A percentile compares a stretch with the other conserved stretches of the same genome.
These are phyloP conservation scores for Nemania abortiva DNA, from an alignment of 2,329 filamentous ascomycete species.

Conservation along the genomic window DNA sequence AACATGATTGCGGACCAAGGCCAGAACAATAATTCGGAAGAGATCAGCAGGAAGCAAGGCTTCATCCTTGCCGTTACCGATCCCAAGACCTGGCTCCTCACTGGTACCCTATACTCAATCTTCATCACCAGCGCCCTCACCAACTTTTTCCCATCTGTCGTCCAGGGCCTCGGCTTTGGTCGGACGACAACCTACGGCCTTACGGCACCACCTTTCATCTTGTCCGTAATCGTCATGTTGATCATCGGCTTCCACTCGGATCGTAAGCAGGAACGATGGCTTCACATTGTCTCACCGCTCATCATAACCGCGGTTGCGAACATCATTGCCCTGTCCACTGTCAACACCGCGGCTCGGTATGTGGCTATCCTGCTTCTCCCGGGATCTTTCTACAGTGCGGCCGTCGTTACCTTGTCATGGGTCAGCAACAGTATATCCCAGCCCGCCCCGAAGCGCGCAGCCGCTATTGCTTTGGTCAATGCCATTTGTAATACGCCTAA, in stretches of 20 bases:
- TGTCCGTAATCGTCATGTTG: slow-evolving; percentile 51
- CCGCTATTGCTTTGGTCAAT: slow-evolving; percentile 49
- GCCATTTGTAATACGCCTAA: slow-evolving; percentile 50
- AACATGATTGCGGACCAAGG: slow-evolving; percentile 42
- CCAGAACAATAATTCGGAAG: slow-evolving; percentile 43
- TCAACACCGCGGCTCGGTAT: slow-evolving; percentile 56
- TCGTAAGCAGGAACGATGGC: slow-evolving; percentile 46
- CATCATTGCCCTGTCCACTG: slow-evolving; percentile 51
- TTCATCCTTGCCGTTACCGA: slow-evolving; percentile 51
- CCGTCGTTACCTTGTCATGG: slow-evolving; percentile 49
- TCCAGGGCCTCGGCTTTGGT: slow-evolving; percentile 60
- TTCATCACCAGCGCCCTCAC: slow-evolving; percentile 50
- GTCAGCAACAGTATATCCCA: slow-evolving; percentile 46
- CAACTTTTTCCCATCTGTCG: slow-evolving; percentile 53
- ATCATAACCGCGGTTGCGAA: slow-evolving; percentile 47
- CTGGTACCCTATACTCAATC: slow-evolving; percentile 50
- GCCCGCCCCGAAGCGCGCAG: slow-evolving; percentile 43
- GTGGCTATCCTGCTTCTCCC: slow-evolving; percentile 58
- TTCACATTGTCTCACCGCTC: slow-evolving; percentile 47
- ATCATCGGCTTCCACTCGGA: slow-evolving; percentile 51
- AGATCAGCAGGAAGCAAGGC: slow-evolving; percentile 48
- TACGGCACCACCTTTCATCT: slow-evolving; percentile 48
- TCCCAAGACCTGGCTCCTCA: slow-evolving; percentile 54
- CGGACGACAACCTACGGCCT: slow-evolving; percentile 43
- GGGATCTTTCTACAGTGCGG: slow-evolving; percentile 43